Percentiles rank a stretch among this genome's conserved stretches.
These are phyloP conservation scores for Clarireedia hainanense DNA, from an alignment of 2,329 filamentous ascomycete genomes.

Conservation along the genomic window DNA sequence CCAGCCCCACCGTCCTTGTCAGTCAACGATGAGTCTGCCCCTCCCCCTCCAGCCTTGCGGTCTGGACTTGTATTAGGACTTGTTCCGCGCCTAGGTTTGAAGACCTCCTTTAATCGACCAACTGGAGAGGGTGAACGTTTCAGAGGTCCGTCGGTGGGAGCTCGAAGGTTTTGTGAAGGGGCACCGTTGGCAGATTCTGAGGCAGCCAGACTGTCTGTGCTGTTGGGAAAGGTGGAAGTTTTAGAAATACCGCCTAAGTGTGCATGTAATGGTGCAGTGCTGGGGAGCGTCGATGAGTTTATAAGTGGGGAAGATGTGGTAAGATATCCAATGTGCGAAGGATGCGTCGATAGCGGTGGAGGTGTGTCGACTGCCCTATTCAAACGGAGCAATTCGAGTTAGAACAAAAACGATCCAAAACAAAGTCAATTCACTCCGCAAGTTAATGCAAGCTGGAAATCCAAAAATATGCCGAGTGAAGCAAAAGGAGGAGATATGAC, in stretches of 20 bases:
- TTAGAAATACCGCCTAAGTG: conserved; percentile 28
- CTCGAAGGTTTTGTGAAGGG: conserved; percentile 34
- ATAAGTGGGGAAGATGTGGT: conserved; percentile 63
- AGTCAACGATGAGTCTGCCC: conserved; percentile 8
- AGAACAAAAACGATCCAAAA: conserved; percentile 1
- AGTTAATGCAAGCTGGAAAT: conserved; percentile 6
- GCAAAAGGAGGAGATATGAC: neutral
- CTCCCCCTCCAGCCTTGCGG: conserved; percentile 22
- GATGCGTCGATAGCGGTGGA: conserved; percentile 46
- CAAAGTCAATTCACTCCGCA: conserved; percentile 5
- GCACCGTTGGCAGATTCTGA: conserved; percentile 26
- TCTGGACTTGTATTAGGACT: conserved; percentile 41
- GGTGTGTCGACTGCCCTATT: conserved; percentile 6
- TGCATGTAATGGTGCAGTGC: conserved; percentile 28
- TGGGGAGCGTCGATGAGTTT: conserved; percentile 46
- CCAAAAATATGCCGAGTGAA: neutral
- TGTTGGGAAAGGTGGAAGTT: conserved; percentile 33
- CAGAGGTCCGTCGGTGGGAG: conserved; percentile 36
- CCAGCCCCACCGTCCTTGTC: conserved; percentile 18
- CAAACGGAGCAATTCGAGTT: neutral
- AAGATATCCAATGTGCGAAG: conserved; percentile 59
- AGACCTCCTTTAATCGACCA: conserved; percentile 64
- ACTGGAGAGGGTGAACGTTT: conserved; percentile 61
- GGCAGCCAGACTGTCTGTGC: conserved; percentile 22
- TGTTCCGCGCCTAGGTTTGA: conserved; percentile 39